Conservation (phyloP, 306 rosid genomes). For the Ceratonia siliqua region DNA sequence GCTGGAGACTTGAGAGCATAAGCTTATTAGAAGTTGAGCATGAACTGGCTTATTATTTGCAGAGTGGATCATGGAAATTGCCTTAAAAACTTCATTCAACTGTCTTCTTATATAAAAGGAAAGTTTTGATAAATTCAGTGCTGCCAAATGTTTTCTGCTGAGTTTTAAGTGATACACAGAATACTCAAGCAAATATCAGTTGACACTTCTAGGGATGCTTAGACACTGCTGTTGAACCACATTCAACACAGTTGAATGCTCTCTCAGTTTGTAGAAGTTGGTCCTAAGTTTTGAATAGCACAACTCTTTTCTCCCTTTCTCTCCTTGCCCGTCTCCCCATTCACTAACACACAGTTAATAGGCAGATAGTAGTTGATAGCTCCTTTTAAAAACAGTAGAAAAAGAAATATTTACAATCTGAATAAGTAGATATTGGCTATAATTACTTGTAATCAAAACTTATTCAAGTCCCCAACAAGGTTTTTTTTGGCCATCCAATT, state of each 20-base stretch:
- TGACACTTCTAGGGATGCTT: constrained; percentile 8
- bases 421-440: constrained; percentile 9
- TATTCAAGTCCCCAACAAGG: not conserved
- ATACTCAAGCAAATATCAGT: not conserved
- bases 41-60: constrained; percentile 13
- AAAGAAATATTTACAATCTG: not conserved
- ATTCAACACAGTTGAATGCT: not conserved
- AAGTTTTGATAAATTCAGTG: not conserved
- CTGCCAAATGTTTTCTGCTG: not conserved
- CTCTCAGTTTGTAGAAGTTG: constrained; percentile 15
- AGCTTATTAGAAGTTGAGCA: not conserved
- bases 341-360: not conserved
- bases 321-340: not conserved
- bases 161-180: not conserved
- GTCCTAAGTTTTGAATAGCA: not conserved
- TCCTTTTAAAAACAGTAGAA: not conserved
- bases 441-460: constrained; percentile 4
- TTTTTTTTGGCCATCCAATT: not conserved
- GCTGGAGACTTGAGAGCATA: not conserved
- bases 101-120: constrained; percentile 15
- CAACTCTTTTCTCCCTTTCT: not conserved
- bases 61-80: constrained; percentile 15
- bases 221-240: not conserved
- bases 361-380: not conserved
- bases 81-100: not conserved